Evolutionary conservation across 2,329 filamentous ascomycete species (phyloP), one percentile per base, ranked within the genome.

Genomic region (Talaromyces funiculosus): DNA sequence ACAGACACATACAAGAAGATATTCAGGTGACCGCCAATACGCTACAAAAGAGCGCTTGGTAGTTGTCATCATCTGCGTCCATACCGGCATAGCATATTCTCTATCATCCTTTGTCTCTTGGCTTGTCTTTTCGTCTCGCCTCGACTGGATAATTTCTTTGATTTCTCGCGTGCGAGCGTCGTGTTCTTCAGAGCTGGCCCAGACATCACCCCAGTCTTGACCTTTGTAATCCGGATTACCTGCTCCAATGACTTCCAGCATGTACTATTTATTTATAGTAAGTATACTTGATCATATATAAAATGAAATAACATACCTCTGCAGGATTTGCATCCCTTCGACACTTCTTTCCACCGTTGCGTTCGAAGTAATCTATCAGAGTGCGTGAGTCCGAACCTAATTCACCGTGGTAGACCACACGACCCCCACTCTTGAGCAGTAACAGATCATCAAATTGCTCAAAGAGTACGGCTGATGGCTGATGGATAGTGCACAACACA

Each of bases 401-500:
- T 61, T 92, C 87, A 20, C 90, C 90, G 68, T 94, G 93, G 77
- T 96, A 96, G 54, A 95, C 90, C 51, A 89, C 90, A 59, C 87
- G 83, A 3, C 91, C 91, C 62, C 91, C 91, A 42, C 84, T 82
- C 73, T 93, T 86, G 2, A 96, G 81, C 2, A 96, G 81, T 4
- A 96, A 78, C 1, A 96, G 81, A 12, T 90, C 84, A 71, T 96
- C 91, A 65, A 96, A 96, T 73, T 92, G 88, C 73, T 94, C 90
- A 67, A 96, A 96, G 0, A 96, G 81, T 0, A 90, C 86, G 16
- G 90, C 89, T 65, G 92, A 93, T 1, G 92, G 91, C 72, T 96
- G 92, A 72, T 96, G 92, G 64, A 96, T 96, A 0, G 92, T 96
- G 76, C 90, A 95, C 3, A 96, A 82, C 66, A 96, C 91, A 9